Base-by-base conservation (phyloP, 345 rosid genomes). In the Eucalyptus rudis region DNA sequence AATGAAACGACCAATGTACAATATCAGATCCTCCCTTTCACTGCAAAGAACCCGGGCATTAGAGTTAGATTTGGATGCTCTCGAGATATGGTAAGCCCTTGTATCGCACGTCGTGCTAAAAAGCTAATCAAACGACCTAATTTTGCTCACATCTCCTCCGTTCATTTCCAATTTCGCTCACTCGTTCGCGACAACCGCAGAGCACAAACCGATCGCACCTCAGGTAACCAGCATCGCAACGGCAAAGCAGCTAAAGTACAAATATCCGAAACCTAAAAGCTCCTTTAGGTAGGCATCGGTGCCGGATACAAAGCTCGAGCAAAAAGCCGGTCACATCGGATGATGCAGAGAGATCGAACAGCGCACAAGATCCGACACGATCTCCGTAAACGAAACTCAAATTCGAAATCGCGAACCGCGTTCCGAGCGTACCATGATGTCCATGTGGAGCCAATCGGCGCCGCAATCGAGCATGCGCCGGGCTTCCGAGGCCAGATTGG, bases 371-470 rank as follows among this genome's bases (percentile, higher is more conserved):
- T 52, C 29, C 66, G 36, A 86, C 62, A 19, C 83, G 40, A 36
- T 36, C 83, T 36, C 27, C 83, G 47, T 5, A 36, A 36, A 76
- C 27, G 47, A 76, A 76, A 36, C 47, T 36, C 4, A 19, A 2
- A 76, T 5, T 36, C 3, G 45, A 76, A 76, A 10, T 31, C 7
- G 83, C 27, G 44, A 33, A 17, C 43, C 36, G 36, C 13, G 29
- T 64, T 31, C 29, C 59, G 56, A 45, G 49, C 90, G 40, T 94
- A 96, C 99, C 99, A 97, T 96, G 90, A 97, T 95, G 93, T 97
- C 99, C 99, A 97, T 97, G 96, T 96, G 99, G 86, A 97, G 99
- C 99, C 99, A 96, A 89, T 96, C 97, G 90, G 99, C 99, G 36
- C 99, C 99, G 31, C 93, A 94, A 90, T 89, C 92, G 81, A 95